phyloP scores from a whole-genome alignment of 352 stramenopile genomes.

The Peronospora belbahrii region DNA sequence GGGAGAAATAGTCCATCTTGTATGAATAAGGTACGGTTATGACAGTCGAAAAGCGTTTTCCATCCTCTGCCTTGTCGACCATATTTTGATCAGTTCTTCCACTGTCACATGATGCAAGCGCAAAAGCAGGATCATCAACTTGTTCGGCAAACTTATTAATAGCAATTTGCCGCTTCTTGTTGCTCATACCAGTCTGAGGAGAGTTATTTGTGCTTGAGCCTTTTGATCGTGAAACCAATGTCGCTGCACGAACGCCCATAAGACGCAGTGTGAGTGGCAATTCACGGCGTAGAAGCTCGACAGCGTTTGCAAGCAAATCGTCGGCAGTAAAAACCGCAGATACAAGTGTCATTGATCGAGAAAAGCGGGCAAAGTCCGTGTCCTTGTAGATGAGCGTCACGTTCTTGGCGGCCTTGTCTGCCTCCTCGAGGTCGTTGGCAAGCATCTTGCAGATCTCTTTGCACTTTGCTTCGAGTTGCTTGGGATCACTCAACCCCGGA shows the following conservation, averaged over 20 bases:
- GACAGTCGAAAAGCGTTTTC: neutral
- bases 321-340: slow-evolving; percentile 35
- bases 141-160: slow-evolving; percentile 39
- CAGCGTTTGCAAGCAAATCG: slow-evolving; percentile 35
- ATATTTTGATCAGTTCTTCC: neutral
- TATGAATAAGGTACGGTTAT: neutral
- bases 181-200: neutral
- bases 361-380: slow-evolving; percentile 49
- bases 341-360: slow-evolving; percentile 40
- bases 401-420: slow-evolving; percentile 36
- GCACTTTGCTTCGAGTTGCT: slow-evolving; percentile 52
- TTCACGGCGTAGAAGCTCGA: slow-evolving; percentile 52
- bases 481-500: slow-evolving; percentile 28
- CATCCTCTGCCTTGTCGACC: neutral
- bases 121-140: slow-evolving; percentile 5
- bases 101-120: neutral
- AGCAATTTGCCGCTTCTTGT: slow-evolving; percentile 34
- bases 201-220: slow-evolving; percentile 8
- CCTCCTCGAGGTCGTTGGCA: slow-evolving; percentile 42
- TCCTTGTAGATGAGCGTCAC: slow-evolving; percentile 73
- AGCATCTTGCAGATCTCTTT: slow-evolving; percentile 53
- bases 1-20: slow-evolving; percentile 4
- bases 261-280: slow-evolving; percentile 58
- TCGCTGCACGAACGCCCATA: slow-evolving; percentile 52
- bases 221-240: slow-evolving; percentile 27